phyloP scores from a whole-genome alignment of 768 basidiomycete species.

The Pleurotus tuber-regium region DNA sequence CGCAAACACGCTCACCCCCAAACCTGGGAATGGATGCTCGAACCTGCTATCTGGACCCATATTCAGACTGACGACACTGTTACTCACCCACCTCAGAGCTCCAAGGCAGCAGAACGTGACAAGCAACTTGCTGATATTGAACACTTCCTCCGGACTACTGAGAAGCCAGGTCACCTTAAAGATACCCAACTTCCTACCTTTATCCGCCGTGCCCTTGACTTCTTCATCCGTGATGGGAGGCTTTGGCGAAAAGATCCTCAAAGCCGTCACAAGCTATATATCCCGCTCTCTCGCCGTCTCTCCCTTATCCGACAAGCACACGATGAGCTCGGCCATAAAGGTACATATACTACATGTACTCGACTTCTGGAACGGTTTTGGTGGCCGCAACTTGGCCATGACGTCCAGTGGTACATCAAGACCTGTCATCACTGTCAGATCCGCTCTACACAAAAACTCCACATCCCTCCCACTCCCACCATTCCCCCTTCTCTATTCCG shows the following conservation, averaged over 20 bases:
- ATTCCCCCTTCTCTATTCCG: conserved; percentile 25
- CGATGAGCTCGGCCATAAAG: conserved; percentile 24
- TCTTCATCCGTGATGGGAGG: background rate
- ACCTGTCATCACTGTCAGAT: conserved; percentile 30
- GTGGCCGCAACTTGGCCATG: conserved; percentile 25
- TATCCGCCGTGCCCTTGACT: background rate
- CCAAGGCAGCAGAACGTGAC: background rate
- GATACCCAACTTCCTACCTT: background rate
- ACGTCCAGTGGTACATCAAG: conserved; percentile 22
- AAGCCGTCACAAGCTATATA: conserved; percentile 21
- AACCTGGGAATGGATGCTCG: background rate
- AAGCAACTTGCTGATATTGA: background rate
- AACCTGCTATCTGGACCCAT: background rate
- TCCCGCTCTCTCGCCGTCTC: conserved; percentile 14
- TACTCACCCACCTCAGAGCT: background rate
- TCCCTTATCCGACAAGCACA: conserved; percentile 21
- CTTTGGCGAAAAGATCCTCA: background rate
- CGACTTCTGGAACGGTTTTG: conserved; percentile 25
- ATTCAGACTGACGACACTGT: background rate
- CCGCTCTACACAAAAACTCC: conserved; percentile 17
- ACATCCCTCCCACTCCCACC: conserved; percentile 17
- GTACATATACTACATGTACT: conserved; percentile 19
- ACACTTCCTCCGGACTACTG: background rate
- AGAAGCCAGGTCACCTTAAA: background rate
- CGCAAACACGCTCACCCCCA: background rate